Percentiles rank a stretch among this genome's conserved stretches.
phyloP scores from a whole-genome alignment of 176 grass and related monocot species.

The Juncus inflexus region DNA sequence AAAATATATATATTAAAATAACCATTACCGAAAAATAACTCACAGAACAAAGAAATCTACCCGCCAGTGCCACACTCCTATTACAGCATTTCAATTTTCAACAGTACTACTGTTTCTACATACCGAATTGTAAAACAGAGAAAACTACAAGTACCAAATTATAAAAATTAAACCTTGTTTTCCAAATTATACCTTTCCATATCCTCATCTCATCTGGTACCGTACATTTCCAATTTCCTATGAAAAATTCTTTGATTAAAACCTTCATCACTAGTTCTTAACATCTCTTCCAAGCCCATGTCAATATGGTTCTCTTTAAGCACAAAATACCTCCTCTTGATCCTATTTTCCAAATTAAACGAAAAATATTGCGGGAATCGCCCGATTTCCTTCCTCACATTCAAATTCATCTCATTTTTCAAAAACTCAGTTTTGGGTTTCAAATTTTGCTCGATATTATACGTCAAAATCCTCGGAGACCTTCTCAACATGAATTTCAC shows the following conservation, averaged over 20 bases:
- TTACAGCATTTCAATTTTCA: too few species aligned
- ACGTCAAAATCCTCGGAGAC: slow-evolving; percentile 64
- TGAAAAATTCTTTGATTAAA: slow-evolving; percentile 41
- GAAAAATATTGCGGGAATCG: slow-evolving; percentile 86
- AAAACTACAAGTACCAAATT: neutral
- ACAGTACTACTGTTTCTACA: neutral
- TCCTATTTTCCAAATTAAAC: slow-evolving; percentile 69
- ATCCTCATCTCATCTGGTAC: neutral
- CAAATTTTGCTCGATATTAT: slow-evolving; percentile 59
- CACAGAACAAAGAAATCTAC: too few species aligned
- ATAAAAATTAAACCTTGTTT: neutral
- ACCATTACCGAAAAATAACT: too few species aligned
- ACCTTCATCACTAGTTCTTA: slow-evolving; percentile 51
- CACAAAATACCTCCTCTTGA: slow-evolving; percentile 38
- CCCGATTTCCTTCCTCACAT: slow-evolving; percentile 36
- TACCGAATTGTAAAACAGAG: neutral
- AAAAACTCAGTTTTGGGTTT: slow-evolving; percentile 58
- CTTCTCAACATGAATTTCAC: slow-evolving; percentile 41
- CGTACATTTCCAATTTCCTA: neutral
- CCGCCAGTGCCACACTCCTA: too few species aligned
- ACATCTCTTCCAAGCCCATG: slow-evolving; percentile 57
- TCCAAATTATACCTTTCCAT: neutral
- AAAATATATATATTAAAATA: too few species aligned
- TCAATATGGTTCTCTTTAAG: slow-evolving; percentile 31
- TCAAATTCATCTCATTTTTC: slow-evolving; percentile 32